These are phyloP conservation scores for Penicillium aurantiogriseum DNA, from an alignment of 2,329 filamentous ascomycete species.

Conservation along the genomic window DNA sequence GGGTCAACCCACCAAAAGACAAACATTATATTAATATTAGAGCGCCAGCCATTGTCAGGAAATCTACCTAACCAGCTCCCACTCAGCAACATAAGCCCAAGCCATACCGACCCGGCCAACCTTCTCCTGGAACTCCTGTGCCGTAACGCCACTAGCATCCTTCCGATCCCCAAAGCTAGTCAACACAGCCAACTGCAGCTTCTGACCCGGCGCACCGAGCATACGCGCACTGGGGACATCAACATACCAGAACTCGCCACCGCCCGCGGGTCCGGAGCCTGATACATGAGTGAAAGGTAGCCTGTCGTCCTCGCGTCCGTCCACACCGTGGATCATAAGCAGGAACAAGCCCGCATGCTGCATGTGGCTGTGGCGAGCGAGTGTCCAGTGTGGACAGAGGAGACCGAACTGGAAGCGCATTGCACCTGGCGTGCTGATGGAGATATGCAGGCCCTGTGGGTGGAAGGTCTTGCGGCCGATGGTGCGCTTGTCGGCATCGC, in stretches of 20 bases:
- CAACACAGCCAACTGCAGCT: constrained; percentile 63
- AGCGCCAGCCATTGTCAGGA: neutral
- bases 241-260: constrained; percentile 76
- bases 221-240: constrained; percentile 65
- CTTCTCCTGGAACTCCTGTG: constrained; percentile 48
- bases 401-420: constrained; percentile 79
- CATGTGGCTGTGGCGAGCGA: constrained; percentile 59
- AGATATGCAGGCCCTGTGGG: constrained; percentile 61
- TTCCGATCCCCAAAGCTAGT: constrained; percentile 50
- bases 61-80: constrained; percentile 49
- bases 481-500: constrained; percentile 49
- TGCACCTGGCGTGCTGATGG: constrained; percentile 55
- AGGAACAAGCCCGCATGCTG: constrained; percentile 64
- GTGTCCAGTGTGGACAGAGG: constrained; percentile 78
- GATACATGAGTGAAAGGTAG: constrained; percentile 61
- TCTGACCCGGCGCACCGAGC: constrained; percentile 68
- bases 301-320: constrained; percentile 66
- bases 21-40: neutral
- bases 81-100: constrained; percentile 54
- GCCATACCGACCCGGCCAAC: constrained; percentile 49
- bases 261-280: constrained; percentile 50
- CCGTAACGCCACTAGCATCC: constrained; percentile 54
- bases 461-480: constrained; percentile 59
- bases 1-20: neutral
- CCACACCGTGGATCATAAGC: constrained; percentile 63